Conservation (phyloP, 139 green algal species). For the Tetraselmis striata region DNA sequence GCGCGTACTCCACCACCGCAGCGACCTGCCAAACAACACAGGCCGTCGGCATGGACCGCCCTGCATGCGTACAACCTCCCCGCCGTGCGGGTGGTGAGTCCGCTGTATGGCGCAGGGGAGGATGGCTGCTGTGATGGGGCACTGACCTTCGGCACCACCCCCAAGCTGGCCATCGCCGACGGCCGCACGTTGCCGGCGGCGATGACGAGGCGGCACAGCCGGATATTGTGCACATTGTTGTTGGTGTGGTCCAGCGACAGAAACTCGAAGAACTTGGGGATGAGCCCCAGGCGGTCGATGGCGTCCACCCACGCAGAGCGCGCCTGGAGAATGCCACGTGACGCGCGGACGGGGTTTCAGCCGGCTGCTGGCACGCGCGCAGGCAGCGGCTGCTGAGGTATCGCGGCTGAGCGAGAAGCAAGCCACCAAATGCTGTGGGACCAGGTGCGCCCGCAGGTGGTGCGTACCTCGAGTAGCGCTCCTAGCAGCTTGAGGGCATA, state of each 20-base stretch:
- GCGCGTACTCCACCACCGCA: slow-evolving; percentile 70
- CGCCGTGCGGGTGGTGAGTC: not conserved
- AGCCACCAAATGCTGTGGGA: too few species aligned
- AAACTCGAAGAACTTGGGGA: slow-evolving; percentile 74
- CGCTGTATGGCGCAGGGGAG: not conserved
- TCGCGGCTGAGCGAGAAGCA: too few species aligned
- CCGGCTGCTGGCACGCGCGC: too few species aligned
- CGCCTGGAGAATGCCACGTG: not conserved
- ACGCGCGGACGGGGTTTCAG: not conserved
- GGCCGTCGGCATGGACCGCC: too few species aligned
- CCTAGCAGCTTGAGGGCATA: slow-evolving; percentile 81
- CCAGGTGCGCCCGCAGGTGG: too few species aligned
- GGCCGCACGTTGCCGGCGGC: slow-evolving; percentile 21
- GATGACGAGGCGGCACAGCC: slow-evolving; percentile 68
- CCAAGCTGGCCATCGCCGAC: slow-evolving; percentile 17
- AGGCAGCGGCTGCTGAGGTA: too few species aligned
- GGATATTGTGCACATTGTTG: slow-evolving; percentile 94
- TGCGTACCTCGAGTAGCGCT: slow-evolving; percentile 31
- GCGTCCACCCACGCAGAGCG: slow-evolving; percentile 27
- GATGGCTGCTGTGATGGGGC: not conserved
- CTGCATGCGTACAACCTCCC: too few species aligned
- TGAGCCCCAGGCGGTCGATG: slow-evolving; percentile 51
- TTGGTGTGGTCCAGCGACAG: slow-evolving; percentile 77
- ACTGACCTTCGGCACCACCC: slow-evolving; percentile 20
- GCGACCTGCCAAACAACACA: slow-evolving; percentile 37